Percentiles rank a stretch among this genome's conserved stretches.
Conservation (phyloP, 2,329 filamentous ascomycete genomes). For the Knufia fluminis region DNA sequence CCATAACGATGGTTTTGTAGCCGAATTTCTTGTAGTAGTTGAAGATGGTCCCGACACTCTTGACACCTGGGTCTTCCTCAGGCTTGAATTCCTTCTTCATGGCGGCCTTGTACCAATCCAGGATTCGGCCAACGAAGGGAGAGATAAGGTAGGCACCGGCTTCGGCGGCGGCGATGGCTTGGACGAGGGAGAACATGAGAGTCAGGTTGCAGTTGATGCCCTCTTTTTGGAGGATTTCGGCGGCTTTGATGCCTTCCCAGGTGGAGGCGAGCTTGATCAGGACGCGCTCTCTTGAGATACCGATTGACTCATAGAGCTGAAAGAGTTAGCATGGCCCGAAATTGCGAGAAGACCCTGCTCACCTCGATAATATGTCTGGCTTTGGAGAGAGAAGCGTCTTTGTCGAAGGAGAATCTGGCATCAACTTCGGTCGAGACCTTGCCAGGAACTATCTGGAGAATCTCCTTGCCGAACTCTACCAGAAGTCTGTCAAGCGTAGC, state of each 20-base stretch:
- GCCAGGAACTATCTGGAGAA: conserved; percentile 91
- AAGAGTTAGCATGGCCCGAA: not conserved
- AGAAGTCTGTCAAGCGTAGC: conserved; percentile 84
- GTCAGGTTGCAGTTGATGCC: conserved; percentile 98
- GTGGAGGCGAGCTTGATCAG: conserved; percentile 99
- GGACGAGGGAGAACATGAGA: conserved; percentile 91
- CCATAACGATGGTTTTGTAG: conserved; percentile 99
- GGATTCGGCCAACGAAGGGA: conserved; percentile 96
- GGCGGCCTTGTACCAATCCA: conserved; percentile 97
- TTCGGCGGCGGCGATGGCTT: conserved; percentile 94
- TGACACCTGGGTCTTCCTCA: conserved; percentile 90
- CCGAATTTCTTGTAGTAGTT: conserved; percentile 99
- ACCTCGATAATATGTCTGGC: conserved; percentile 94
- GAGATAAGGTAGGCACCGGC: conserved; percentile 96
- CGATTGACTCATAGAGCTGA: conserved; percentile 87
- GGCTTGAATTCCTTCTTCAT: conserved; percentile 88
- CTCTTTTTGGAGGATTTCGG: conserved; percentile 90
- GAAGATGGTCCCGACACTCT: conserved; percentile 87
- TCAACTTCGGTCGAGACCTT: conserved; percentile 99
- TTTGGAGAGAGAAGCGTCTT: conserved; percentile 84
- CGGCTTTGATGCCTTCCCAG: conserved; percentile 99
- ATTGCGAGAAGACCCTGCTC: conserved; percentile 30
- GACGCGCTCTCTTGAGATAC: conserved; percentile 85
- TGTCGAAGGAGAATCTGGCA: conserved; percentile 91
- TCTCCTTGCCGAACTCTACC: conserved; percentile 97